These are phyloP conservation scores for Ophiocordyceps robertsii DNA, from an alignment of 2,329 filamentous ascomycete species.

Conservation along the genomic window DNA sequence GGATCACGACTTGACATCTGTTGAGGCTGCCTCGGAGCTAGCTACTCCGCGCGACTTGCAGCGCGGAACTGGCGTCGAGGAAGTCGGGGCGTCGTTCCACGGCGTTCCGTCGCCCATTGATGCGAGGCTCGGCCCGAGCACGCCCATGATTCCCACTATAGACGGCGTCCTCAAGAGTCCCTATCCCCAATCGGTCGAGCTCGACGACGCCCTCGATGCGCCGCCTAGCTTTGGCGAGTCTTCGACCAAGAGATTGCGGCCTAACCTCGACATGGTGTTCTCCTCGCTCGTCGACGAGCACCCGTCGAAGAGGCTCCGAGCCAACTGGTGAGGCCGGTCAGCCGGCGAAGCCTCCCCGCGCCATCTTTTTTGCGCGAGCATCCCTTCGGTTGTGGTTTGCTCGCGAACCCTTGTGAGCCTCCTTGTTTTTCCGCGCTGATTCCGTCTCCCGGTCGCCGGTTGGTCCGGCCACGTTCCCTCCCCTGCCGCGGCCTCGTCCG, in stretches of 20 bases:
- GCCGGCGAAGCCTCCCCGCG: constrained; percentile 29
- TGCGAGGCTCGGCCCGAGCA: background rate
- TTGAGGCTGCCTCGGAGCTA: constrained; percentile 25
- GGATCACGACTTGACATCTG: constrained; percentile 25
- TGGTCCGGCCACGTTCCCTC: constrained; percentile 50
- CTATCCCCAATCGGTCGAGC: background rate
- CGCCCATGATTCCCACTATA: no score
- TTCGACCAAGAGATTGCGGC: background rate
- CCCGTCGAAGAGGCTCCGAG: background rate
- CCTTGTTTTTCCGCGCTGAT: constrained; percentile 59
- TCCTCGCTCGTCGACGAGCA: background rate
- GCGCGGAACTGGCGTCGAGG: constrained; percentile 20
- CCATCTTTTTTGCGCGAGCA: constrained; percentile 52
- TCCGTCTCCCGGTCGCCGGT: constrained; percentile 60
- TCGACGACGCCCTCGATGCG: background rate
- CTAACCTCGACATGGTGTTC: background rate
- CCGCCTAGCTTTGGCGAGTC: background rate
- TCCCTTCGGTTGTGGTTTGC: constrained; percentile 83
- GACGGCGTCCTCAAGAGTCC: background rate
- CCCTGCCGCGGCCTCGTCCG: constrained; percentile 36
- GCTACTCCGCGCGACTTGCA: constrained; percentile 25
- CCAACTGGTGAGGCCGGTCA: constrained; percentile 4
- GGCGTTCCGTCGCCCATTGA: constrained; percentile 10
- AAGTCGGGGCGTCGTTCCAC: constrained; percentile 19
- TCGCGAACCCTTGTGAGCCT: constrained; percentile 65